phyloP scores from a whole-genome alignment of 805 yeast species.

The Cyberlindnera amylophila region DNA sequence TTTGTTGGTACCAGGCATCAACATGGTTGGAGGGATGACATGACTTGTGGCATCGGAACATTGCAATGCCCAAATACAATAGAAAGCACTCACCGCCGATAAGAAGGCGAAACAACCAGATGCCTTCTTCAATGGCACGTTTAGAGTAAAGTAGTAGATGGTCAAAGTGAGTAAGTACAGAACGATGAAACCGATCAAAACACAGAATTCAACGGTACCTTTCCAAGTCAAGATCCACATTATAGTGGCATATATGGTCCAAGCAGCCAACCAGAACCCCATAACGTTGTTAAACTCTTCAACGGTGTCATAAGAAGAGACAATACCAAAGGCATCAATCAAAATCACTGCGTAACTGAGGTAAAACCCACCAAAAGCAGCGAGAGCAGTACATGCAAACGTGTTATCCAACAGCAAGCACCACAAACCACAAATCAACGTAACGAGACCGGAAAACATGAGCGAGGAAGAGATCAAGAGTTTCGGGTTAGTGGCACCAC shows the following conservation, averaged over 20 bases:
- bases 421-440: conserved; percentile 48
- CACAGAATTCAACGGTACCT: conserved; percentile 46
- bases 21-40: conserved; percentile 9
- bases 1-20: conserved; percentile 12
- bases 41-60: conserved; percentile 22
- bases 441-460: conserved; percentile 48
- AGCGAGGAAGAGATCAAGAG: conserved; percentile 43
- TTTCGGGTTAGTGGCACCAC: conserved; percentile 40
- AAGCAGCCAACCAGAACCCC: conserved; percentile 47
- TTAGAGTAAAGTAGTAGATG: conserved; percentile 39
- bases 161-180: conserved; percentile 34
- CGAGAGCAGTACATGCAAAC: conserved; percentile 51
- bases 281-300: conserved; percentile 40
- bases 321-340: conserved; percentile 41
- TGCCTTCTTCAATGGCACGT: conserved; percentile 33
- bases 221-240: conserved; percentile 45
- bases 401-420: conserved; percentile 49
- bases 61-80: conserved; percentile 44
- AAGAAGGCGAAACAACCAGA: conserved; percentile 47
- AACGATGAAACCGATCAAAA: conserved; percentile 14
- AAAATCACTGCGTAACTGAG: conserved; percentile 44
- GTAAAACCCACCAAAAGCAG: conserved; percentile 56
- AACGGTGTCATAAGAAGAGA: conserved; percentile 35
- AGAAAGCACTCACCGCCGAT: conserved; percentile 42
- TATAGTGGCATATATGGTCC: conserved; percentile 48